A percentile compares a stretch with the other conserved stretches of the same genome.
Evolutionary conservation across 495 filamentous ascomycete genomes (phyloP).

Genomic region (Daldinia loculata): DNA sequence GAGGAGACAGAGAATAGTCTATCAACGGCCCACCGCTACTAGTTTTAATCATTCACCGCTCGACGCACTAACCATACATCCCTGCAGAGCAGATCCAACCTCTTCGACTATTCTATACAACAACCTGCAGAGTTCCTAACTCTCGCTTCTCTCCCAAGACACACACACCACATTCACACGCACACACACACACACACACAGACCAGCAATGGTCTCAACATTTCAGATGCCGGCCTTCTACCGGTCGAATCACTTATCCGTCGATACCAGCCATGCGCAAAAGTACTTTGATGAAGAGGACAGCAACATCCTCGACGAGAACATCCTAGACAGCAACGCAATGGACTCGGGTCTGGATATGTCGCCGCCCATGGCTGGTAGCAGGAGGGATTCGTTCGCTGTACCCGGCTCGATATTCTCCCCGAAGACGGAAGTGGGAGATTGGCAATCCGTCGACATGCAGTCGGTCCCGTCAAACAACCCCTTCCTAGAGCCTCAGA

Average conservation of each 20-base stretch:
- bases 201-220: slow-evolving; percentile 59
- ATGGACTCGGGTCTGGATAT: slow-evolving; percentile 74
- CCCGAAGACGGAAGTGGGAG: slow-evolving; percentile 68
- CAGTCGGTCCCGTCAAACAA: slow-evolving; percentile 64
- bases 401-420: slow-evolving; percentile 73
- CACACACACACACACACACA: slow-evolving; percentile 40
- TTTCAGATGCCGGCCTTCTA: slow-evolving; percentile 68
- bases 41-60: slow-evolving; percentile 39
- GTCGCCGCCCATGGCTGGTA: slow-evolving; percentile 69
- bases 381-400: slow-evolving; percentile 77
- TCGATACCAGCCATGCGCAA: slow-evolving; percentile 66
- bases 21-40: slow-evolving; percentile 24
- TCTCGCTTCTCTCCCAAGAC: slow-evolving; percentile 30
- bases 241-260: slow-evolving; percentile 66
- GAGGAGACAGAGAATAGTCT: slow-evolving; percentile 26
- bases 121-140: slow-evolving; percentile 32
- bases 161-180: slow-evolving; percentile 18
- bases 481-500: slow-evolving; percentile 67
- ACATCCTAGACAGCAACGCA: slow-evolving; percentile 75
- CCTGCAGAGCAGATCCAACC: slow-evolving; percentile 41
- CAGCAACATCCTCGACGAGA: slow-evolving; percentile 82
- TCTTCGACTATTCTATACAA: slow-evolving; percentile 40
- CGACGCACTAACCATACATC: slow-evolving; percentile 50
- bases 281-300: slow-evolving; percentile 82
- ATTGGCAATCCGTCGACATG: slow-evolving; percentile 73